Base-by-base conservation (phyloP, 129 eudicot species). In the Arctium lappa region DNA sequence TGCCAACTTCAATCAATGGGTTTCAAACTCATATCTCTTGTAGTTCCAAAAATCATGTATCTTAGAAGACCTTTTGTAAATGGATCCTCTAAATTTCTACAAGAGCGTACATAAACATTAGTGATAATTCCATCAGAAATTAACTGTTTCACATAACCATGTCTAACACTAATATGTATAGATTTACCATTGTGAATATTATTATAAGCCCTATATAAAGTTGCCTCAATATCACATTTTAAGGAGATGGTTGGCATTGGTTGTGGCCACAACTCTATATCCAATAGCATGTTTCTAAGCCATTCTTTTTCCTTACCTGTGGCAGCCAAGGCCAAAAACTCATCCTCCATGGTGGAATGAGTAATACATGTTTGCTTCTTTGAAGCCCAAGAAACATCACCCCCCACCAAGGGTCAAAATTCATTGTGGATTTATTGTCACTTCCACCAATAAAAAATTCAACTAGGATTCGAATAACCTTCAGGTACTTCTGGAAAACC, bases 211-310 rank as follows among this genome's bases (percentile, higher is more conserved):
- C 27, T 22, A 22, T 22, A 22, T 22, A 22, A 22, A 22, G 27
- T 22, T 22, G 27, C 27, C 27, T 22, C 0, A 22, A 22, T 22
- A 22, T 22, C 27, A 22, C 27, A 22, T 22, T 22, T 22, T 22
- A 22, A 22, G 27, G 27, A 22, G 27, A 22, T 22, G 27, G 69
- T n/a, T 74, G 85, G 76, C 85, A 82, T 66, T 6, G 75, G 81
- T 74, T 40, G 66, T 60, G 85, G 80, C 85, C 80, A 82, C 81
- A 75, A 82, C 44, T 39, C 50, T 29, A 62, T 75, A 68, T 82
- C 86, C 8, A 82, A 13, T 22, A 74, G 44, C 22, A 75, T 39
- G 2, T 82, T 75, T 44, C 69, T 82, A 1, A 82, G 69, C 81
- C 86, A 82, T 74, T 82, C 76, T 16, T 76, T 75, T 65, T 82